These are phyloP conservation scores for Talaromyces nanjingensis DNA, from an alignment of 495 filamentous ascomycete genomes.

Conservation along the genomic window DNA sequence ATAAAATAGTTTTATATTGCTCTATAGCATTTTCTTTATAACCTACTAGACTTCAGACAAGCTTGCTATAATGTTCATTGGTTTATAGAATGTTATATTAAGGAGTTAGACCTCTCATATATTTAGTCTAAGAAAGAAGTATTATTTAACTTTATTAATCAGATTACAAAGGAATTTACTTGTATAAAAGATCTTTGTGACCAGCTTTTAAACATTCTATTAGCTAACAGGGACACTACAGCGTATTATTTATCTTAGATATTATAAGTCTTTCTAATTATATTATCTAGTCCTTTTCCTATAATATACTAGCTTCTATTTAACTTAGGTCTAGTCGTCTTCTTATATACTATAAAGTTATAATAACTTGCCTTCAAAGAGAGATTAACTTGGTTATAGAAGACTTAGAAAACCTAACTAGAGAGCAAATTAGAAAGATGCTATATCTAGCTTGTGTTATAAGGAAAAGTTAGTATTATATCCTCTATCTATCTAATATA, in stretches of 20 bases:
- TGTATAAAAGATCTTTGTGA: conserved; percentile 36
- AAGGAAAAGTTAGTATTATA: conserved; percentile 22
- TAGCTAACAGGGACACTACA: conserved; percentile 59
- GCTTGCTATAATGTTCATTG: conserved; percentile 32
- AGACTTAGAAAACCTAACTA: conserved; percentile 12
- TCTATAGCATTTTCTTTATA: conserved; percentile 30
- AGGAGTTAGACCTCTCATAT: conserved; percentile 10
- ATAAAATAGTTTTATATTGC: conserved; percentile 33
- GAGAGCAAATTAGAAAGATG: conserved; percentile 31
- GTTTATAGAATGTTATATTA: conserved; percentile 32
- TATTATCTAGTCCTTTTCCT: not conserved
- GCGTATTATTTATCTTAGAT: conserved; percentile 40
- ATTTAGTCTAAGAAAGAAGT: too few species aligned
- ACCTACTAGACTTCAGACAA: conserved; percentile 21
- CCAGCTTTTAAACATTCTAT: conserved; percentile 49
- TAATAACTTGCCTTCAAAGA: conserved; percentile 16
- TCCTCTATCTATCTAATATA: too few species aligned
- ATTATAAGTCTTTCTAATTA: conserved; percentile 9
- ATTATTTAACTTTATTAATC: conserved; percentile 15
- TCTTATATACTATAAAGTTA: conserved; percentile 19
- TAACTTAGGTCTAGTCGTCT: conserved; percentile 13
- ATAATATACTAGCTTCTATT: conserved; percentile 2
- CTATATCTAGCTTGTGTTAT: conserved; percentile 36
- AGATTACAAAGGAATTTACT: conserved; percentile 19
- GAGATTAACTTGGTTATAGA: not conserved